A percentile compares a stretch with the other conserved stretches of the same genome.
Conservation (phyloP, 164 flowering plant genomes). For the Dillenia suffruticosa region DNA sequence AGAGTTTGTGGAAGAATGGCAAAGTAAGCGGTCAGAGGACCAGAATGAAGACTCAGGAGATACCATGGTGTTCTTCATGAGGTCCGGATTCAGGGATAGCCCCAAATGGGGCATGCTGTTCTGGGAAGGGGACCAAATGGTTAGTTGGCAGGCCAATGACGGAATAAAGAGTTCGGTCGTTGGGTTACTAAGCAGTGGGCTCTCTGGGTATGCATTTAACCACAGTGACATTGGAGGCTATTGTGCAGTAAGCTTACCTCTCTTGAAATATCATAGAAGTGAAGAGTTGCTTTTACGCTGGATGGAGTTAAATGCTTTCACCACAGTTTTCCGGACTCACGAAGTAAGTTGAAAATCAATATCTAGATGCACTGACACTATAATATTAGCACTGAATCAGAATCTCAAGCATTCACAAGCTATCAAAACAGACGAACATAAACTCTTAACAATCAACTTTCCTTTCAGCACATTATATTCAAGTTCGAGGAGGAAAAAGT, state of each 20-base stretch:
- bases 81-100: constrained; percentile 79
- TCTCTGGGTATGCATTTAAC: constrained; percentile 77
- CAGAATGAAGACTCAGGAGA: constrained; percentile 48
- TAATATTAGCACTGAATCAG: no score
- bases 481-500: no score
- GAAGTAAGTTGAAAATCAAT: constrained; percentile 46
- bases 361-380: neutral
- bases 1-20: constrained; percentile 84
- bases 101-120: constrained; percentile 84
- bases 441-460: no score
- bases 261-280: constrained; percentile 60
- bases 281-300: constrained; percentile 77
- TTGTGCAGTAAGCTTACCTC: constrained; percentile 69
- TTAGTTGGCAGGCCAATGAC: constrained; percentile 85
- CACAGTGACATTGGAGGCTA: constrained; percentile 94
- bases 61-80: constrained; percentile 68
- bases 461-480: no score
- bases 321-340: constrained; percentile 69
- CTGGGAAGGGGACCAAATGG: constrained; percentile 98
- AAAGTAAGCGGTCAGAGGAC: constrained; percentile 18
- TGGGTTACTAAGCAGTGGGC: constrained; percentile 79
- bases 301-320: constrained; percentile 87
- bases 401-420: no score
- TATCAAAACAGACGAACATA: no score
- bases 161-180: constrained; percentile 86